Base-by-base conservation (phyloP, 73 alveolate genomes). In the Paramecium caudatum region DNA sequence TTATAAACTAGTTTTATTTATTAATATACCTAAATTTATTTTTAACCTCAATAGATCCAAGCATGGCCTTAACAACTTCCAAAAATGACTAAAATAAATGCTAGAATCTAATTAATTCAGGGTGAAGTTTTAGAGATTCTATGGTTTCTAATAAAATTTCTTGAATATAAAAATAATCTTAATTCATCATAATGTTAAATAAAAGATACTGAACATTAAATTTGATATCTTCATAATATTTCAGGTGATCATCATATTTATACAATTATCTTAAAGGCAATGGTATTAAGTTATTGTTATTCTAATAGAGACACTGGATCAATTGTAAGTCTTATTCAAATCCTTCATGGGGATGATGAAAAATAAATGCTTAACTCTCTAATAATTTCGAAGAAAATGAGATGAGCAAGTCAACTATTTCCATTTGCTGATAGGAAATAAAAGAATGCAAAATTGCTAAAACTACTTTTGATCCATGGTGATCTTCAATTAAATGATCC, bases 51-150 rank as follows among this genome's bases (percentile, higher is more conserved):
- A 55, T 55, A 37, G 23, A 10, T 27, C 80, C 80, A 55, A 43
- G 23, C 80, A 55, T 55, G 1, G 80, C 23, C 23, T 37, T 55
- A 10, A 55, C 80, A 55, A 55, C 80, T 10, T 55, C 80, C 7
- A 55, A 55, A 55, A 10, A 55, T 4, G 46, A 55, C 30, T 55
- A 21, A 55, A 27, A 55, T 21, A 55, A 55, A 55, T 55, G 46
- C 7, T 27, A 55, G 0, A 27, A 55, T 55, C 80, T 55, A 5
- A 55, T 27, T 55, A 55, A 23, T 10, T 55, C 30, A 23, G 80
- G 80, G 10, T 55, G 23, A 55, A 10, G 13, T 2, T 55, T 55
- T 23, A 55, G 30, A 10, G 23, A 9, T 23, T 55, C 80, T 55
- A 55, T 55, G 3, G 27, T 27, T 7, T 55, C 80, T 4, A 37